A percentile compares a stretch with the other conserved stretches of the same genome.
phyloP scores from a whole-genome alignment of 768 basidiomycete species.

The Macrolepiota dolichaula region DNA sequence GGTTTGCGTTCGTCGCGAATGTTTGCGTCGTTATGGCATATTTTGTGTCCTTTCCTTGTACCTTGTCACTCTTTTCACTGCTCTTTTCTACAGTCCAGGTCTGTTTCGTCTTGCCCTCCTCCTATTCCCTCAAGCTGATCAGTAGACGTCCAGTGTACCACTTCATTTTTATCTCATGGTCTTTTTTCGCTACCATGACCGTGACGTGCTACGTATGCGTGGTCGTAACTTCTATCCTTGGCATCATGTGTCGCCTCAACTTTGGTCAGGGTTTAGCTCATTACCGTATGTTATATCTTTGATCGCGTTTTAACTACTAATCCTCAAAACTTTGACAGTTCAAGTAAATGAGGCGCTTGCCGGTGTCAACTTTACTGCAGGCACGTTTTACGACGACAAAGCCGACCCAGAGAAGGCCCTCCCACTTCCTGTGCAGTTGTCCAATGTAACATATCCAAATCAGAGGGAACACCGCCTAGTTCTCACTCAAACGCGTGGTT shows the following conservation, averaged over 20 bases:
- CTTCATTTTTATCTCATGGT: slow-evolving; percentile 39
- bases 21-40: slow-evolving; percentile 31
- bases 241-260: slow-evolving; percentile 46
- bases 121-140: not conserved
- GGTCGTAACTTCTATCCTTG: slow-evolving; percentile 37
- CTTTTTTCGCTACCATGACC: slow-evolving; percentile 46
- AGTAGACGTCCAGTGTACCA: slow-evolving; percentile 31
- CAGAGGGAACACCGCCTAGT: not conserved
- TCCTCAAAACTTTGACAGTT: not conserved
- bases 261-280: slow-evolving; percentile 55
- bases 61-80: slow-evolving; percentile 33
- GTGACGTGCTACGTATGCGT: slow-evolving; percentile 39
- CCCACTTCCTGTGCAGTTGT: not conserved
- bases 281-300: slow-evolving; percentile 30
- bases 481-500: not conserved
- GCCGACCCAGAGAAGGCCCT: not conserved
- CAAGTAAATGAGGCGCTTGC: slow-evolving; percentile 1
- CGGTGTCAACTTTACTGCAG: slow-evolving; percentile 5
- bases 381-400: slow-evolving; percentile 9
- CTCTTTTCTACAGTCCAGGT: slow-evolving; percentile 42
- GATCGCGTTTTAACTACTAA: no score
- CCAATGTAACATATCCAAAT: not conserved
- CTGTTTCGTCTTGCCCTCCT: slow-evolving; percentile 18
- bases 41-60: slow-evolving; percentile 36
- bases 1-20: slow-evolving; percentile 44